Evolutionary conservation across 1,139 yeast species (phyloP).

Genomic region (Hyphopichia wangnamkhiaoensis): DNA sequence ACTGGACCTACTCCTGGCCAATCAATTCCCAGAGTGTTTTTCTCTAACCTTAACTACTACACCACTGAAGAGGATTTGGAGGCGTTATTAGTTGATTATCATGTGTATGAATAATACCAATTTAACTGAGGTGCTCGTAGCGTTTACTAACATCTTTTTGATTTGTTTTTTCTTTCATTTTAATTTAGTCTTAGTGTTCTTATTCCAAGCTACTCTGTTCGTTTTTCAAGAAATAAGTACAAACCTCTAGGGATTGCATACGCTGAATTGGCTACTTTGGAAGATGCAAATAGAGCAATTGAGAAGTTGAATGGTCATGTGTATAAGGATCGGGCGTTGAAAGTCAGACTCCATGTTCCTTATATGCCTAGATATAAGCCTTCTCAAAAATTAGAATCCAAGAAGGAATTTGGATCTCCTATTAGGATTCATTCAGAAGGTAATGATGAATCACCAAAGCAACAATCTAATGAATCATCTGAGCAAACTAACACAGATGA

Average conservation of each 20-base stretch:
- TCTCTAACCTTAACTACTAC: conserved; percentile 43
- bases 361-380: conserved; percentile 26
- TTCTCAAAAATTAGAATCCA: background rate
- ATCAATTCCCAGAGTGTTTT: conserved; percentile 22
- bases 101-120: conserved; percentile 9
- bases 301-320: conserved; percentile 39
- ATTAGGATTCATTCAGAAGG: background rate
- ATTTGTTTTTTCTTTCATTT: no score
- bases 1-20: background rate
- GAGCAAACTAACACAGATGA: no score
- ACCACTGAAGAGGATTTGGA: conserved; percentile 46
- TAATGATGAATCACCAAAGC: no score
- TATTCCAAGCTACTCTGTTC: conserved; percentile 56
- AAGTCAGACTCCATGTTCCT: conserved; percentile 42
- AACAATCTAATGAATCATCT: no score
- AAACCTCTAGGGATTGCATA: conserved; percentile 66
- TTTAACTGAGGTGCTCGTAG: no score
- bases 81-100: conserved; percentile 26
- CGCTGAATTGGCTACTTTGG: conserved; percentile 55
- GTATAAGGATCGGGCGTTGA: conserved; percentile 40
- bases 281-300: conserved; percentile 51
- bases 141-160: no score
- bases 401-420: background rate
- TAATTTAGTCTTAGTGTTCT: conserved; percentile 41
- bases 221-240: conserved; percentile 39